Percentiles rank a stretch among this genome's conserved stretches.
Conservation (phyloP, 441 rosid genomes). For the Syzygium syzygioides region DNA sequence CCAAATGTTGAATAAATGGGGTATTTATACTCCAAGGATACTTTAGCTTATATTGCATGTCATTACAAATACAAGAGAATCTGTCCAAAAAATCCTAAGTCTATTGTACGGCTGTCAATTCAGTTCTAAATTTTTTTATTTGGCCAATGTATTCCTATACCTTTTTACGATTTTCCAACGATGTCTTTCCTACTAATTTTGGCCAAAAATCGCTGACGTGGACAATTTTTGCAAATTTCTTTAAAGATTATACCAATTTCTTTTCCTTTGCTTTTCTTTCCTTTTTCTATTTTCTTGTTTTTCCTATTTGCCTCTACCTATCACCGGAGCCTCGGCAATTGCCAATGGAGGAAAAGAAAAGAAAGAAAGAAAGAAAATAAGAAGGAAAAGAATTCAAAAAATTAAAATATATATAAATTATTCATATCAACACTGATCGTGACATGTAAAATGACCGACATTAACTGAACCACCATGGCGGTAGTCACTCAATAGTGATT, state of each 20-base stretch:
- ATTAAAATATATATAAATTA: no score
- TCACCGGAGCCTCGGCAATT: background rate
- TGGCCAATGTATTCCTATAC: background rate
- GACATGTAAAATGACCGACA: rapidly evolving
- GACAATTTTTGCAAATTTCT: background rate
- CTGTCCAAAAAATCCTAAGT: background rate
- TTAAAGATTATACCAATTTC: background rate
- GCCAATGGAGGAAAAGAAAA: background rate
- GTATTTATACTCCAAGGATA: background rate
- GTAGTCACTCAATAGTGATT: background rate
- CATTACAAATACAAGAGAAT: background rate
- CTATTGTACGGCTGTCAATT: rapidly evolving
- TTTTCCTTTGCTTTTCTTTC: background rate
- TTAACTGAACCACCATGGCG: rapidly evolving
- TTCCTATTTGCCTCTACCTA: no score
- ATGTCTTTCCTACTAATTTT: rapidly evolving
- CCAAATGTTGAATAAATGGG: background rate
- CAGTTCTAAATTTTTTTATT: background rate
- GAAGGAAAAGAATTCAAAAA: no score
- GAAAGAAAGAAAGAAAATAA: background rate
- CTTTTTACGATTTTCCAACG: background rate
- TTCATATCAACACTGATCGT: no score
- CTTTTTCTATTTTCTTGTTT: background rate
- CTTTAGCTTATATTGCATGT: background rate
- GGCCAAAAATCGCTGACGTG: rapidly evolving